These are phyloP conservation scores for Pugionium dolabratum DNA, from an alignment of 345 rosid genomes.

Conservation along the genomic window DNA sequence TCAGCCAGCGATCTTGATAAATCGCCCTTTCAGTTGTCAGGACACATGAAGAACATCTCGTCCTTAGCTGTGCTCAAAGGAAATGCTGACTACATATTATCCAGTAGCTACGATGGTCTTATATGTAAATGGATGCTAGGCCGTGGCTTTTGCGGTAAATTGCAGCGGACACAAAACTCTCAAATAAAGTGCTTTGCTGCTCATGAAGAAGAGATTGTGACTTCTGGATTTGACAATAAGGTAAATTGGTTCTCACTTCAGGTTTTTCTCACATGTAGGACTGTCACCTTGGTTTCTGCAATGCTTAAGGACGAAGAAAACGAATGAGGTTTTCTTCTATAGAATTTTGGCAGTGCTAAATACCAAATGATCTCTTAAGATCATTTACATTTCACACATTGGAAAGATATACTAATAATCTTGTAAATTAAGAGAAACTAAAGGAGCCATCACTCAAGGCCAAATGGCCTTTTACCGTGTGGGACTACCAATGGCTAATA, in stretches of 20 bases:
- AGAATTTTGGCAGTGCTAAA: background rate
- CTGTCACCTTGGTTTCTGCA: slow-evolving; percentile 8
- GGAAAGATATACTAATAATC: background rate
- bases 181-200: slow-evolving; percentile 91
- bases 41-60: slow-evolving; percentile 85
- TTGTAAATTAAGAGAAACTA: background rate
- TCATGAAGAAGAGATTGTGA: slow-evolving; percentile 73
- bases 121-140: slow-evolving; percentile 91
- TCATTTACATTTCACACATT: background rate
- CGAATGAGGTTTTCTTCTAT: background rate
- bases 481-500: background rate
- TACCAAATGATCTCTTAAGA: background rate
- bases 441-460: slow-evolving; percentile 10
- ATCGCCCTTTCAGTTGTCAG: slow-evolving; percentile 66
- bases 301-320: background rate
- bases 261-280: background rate
- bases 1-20: slow-evolving; percentile 76
- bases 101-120: slow-evolving; percentile 89
- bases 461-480: slow-evolving; percentile 1
- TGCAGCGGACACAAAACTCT: slow-evolving; percentile 70
- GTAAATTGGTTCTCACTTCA: slow-evolving; percentile 40
- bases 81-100: slow-evolving; percentile 59
- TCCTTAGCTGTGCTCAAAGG: slow-evolving; percentile 68
- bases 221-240: slow-evolving; percentile 92
- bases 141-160: slow-evolving; percentile 72